These are phyloP conservation scores for Dendrobium officinale DNA, from an alignment of 106 monocot species.

Conservation along the genomic window DNA sequence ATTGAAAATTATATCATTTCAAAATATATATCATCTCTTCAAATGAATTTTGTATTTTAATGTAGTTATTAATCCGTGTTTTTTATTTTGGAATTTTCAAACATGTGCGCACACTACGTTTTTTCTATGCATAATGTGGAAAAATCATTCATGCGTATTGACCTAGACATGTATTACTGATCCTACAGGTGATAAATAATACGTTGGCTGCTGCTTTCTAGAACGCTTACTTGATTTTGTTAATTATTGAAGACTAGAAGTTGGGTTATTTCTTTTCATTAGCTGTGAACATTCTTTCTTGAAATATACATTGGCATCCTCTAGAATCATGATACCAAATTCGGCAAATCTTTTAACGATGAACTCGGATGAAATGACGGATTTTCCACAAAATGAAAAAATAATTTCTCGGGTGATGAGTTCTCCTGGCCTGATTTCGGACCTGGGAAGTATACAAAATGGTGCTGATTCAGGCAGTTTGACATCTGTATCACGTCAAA, in stretches of 20 bases:
- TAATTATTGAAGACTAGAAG: neutral
- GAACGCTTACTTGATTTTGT: neutral
- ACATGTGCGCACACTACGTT: neutral
- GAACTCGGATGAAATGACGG: neutral
- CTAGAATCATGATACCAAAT: neutral
- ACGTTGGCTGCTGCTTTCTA: neutral
- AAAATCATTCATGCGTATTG: neutral
- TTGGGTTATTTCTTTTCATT: neutral
- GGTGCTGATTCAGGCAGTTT: neutral
- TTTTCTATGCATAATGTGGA: too few relatives aligned
- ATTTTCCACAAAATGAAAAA: neutral
- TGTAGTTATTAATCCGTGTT: neutral
- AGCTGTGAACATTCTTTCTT: neutral
- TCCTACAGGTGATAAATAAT: neutral
- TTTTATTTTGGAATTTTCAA: neutral
- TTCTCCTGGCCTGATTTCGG: neutral
- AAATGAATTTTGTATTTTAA: neutral
- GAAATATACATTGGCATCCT: neutral
- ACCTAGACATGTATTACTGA: neutral
- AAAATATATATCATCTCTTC: too few relatives aligned
- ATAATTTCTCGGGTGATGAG: neutral
- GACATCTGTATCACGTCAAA: conserved; percentile 19
- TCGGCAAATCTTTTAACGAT: neutral
- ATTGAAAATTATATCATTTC: too few relatives aligned
- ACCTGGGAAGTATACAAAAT: neutral